Evolutionary conservation across 1,284 basidiomycete genomes (phyloP), one percentile per base, ranked within the genome.

Genomic region (Meira nashicola): DNA sequence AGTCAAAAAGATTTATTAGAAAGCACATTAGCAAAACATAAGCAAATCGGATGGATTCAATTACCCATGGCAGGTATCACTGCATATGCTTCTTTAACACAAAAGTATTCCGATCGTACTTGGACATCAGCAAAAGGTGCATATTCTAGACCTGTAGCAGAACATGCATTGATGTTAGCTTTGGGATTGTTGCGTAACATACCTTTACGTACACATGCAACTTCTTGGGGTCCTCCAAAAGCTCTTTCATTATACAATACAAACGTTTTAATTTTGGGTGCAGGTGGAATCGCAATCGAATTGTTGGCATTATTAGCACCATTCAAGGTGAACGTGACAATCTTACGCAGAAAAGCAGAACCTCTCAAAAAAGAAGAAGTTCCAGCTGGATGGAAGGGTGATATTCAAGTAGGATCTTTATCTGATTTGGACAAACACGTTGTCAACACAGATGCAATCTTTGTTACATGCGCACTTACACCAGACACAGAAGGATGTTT

Each of bases 51-150:
- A 1, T 70, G 67, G 47, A 59, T 74, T 1, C 70, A 72, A 41
- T 43, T 74, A 23, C 68, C 68, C 5, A 68, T 68, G 68, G 64
- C 68, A 7, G 71, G 71, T 2, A 62, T 72, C 2, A 65, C 70
- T 10, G 48, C 61, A 2, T 71, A 63, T 39, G 10, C 55, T 2
- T 38, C 50, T 0, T 39, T 71, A 7, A 67, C 71, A 21, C 33
- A 51, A 43, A 49, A 46, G 23, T 39, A 47, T 21, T 25, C n/a
- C 4, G 25, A 49, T 38, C 51, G 39, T 38, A 57, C 67, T 23
- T 73, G 67, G 67, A 64, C 64, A 23, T 65, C 61, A 44, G 65
- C 63, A 1, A 70, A 70, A 54, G 69, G 69, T 10, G 64, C 66
- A n/a, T 72, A 59, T 48, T 59, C 62, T 4, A 28, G 47, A 0